These are phyloP conservation scores for Cladosporium sp. DNA, from an alignment of 2,329 filamentous ascomycete genomes.

Conservation along the genomic window DNA sequence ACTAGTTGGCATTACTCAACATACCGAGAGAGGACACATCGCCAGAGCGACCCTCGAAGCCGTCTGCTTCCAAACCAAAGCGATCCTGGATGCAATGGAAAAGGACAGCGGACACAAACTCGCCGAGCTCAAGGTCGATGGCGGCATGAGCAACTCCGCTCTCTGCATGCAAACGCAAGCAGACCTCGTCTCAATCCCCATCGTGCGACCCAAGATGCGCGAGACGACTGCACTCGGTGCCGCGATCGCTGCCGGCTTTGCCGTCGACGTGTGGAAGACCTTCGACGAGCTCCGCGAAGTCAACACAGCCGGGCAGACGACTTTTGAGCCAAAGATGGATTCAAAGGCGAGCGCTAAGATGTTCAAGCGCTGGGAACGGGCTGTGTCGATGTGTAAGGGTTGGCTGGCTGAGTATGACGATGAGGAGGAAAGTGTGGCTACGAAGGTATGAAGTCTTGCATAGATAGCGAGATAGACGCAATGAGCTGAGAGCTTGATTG, in stretches of 20 bases:
- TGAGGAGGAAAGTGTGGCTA: constrained; percentile 13
- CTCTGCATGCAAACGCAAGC: constrained; percentile 90
- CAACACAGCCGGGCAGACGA: constrained; percentile 63
- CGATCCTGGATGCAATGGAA: constrained; percentile 88
- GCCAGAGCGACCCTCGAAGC: constrained; percentile 85
- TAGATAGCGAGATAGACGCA: not conserved
- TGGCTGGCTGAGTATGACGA: constrained; percentile 52
- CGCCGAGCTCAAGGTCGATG: constrained; percentile 73
- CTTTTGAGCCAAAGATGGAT: constrained; percentile 64
- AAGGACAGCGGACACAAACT: constrained; percentile 75
- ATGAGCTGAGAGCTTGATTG: no score
- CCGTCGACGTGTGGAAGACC: constrained; percentile 70
- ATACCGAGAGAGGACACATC: constrained; percentile 80
- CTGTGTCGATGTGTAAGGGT: constrained; percentile 72
- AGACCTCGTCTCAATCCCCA: constrained; percentile 76
- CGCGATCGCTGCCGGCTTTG: constrained; percentile 84
- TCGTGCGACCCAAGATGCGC: constrained; percentile 80
- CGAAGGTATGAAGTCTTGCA: constrained; percentile 8
- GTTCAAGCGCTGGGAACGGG: constrained; percentile 69
- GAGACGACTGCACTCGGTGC: constrained; percentile 87
- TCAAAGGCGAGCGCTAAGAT: constrained; percentile 53
- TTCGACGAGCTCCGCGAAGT: constrained; percentile 69
- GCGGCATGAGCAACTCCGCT: constrained; percentile 83
- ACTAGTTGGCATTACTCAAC: constrained; percentile 44
- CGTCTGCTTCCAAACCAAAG: constrained; percentile 87